These are phyloP conservation scores for Betula pendula DNA, from an alignment of 306 rosid genomes.

Conservation along the genomic window DNA sequence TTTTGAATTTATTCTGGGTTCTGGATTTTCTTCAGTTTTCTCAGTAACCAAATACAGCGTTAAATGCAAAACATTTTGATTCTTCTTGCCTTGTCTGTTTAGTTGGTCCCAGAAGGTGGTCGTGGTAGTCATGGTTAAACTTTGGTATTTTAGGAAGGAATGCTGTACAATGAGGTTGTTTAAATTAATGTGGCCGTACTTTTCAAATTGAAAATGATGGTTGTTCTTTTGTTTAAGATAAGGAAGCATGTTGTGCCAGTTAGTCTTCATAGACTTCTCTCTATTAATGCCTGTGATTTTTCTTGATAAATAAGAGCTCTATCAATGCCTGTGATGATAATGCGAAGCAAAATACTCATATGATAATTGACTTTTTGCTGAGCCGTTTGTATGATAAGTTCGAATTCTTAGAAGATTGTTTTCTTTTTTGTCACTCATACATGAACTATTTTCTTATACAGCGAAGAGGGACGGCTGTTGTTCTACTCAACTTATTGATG, in stretches of 20 bases:
- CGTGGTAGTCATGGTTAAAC: neutral
- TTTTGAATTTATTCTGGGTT: neutral
- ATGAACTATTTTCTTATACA: conserved; percentile 31
- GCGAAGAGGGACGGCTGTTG: conserved; percentile 48
- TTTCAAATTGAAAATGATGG: neutral
- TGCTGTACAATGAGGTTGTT: neutral
- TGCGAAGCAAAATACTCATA: conserved; percentile 14
- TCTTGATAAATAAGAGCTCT: too few species aligned
- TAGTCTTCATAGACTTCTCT: neutral
- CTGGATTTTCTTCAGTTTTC: neutral
- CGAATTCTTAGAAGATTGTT: neutral
- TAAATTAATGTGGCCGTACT: neutral
- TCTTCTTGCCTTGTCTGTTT: neutral
- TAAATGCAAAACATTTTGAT: neutral
- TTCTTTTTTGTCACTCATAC: conserved; percentile 19
- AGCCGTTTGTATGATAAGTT: conserved; percentile 9
- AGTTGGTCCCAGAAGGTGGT: neutral
- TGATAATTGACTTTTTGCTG: conserved; percentile 9
- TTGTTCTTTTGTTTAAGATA: neutral
- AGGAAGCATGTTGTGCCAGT: neutral
- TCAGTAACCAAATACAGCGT: neutral
- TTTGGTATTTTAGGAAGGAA: neutral
- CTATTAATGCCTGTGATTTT: neutral
- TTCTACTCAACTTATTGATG: conserved; percentile 94
- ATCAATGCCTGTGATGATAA: neutral